Evolutionary conservation across 345 rosid genomes (phyloP).

Genomic region (Rhizophora apiculata): DNA sequence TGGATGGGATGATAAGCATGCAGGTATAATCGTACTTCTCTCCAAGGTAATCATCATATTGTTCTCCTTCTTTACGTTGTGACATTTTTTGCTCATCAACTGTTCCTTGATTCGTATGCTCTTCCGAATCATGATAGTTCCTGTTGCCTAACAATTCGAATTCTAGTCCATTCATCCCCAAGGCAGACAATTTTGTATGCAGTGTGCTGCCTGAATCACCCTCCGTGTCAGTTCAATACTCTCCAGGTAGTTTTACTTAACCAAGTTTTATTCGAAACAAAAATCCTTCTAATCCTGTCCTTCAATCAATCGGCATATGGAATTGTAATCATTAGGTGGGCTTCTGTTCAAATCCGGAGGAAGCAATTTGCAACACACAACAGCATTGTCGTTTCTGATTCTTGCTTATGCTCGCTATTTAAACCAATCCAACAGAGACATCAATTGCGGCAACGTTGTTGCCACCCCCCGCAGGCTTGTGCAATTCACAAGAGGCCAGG

Average conservation of each 20-base stretch:
- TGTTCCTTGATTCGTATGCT: not conserved
- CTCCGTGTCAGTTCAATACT: slow-evolving; percentile 34
- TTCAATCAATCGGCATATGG: too few relatives aligned
- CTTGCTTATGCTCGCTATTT: slow-evolving; percentile 12
- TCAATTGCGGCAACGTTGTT: slow-evolving; percentile 15
- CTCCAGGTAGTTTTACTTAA: slow-evolving; percentile 35
- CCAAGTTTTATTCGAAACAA: too few relatives aligned
- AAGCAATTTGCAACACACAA: slow-evolving; percentile 23
- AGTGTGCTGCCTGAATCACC: slow-evolving; percentile 56
- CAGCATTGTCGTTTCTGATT: slow-evolving; percentile 25
- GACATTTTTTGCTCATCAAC: not conserved
- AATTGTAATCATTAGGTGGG: slow-evolving; percentile 32
- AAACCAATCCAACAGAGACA: slow-evolving; percentile 6
- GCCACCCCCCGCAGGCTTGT: slow-evolving; percentile 16
- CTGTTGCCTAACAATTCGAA: slow-evolving; percentile 13
- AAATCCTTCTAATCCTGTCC: too few relatives aligned
- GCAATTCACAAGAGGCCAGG: slow-evolving; percentile 20
- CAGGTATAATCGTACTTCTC: slow-evolving; percentile 25
- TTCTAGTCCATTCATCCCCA: slow-evolving; percentile 17
- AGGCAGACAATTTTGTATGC: slow-evolving; percentile 44
- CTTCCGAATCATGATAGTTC: slow-evolving; percentile 10
- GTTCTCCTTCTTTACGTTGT: not conserved
- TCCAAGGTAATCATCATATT: not conserved
- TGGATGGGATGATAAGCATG: slow-evolving; percentile 28
- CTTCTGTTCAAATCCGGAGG: slow-evolving; percentile 37